Evolutionary conservation across 2,329 filamentous ascomycete species (phyloP).

Genomic region (Colletotrichum tropicale): DNA sequence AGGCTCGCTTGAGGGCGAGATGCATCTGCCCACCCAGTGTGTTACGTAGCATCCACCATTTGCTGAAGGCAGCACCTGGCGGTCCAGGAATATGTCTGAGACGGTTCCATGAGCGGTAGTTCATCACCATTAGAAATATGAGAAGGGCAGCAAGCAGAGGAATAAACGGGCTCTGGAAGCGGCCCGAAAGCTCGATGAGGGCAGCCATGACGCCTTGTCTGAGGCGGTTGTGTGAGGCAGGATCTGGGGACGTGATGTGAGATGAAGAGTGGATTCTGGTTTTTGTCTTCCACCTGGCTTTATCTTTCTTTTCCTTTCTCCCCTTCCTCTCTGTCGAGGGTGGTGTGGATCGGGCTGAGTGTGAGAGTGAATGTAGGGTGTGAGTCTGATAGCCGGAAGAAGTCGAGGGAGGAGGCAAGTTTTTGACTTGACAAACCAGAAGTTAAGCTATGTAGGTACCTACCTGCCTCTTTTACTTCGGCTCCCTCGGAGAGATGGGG

Average conservation of each 20-base stretch:
- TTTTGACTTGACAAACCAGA: conserved; percentile 17
- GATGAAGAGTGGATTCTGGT: neutral
- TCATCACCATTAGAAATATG: conserved; percentile 11
- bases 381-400: neutral
- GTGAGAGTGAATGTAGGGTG: neutral
- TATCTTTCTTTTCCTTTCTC: neutral
- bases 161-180: neutral
- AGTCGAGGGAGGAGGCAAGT: conserved; percentile 30
- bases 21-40: conserved; percentile 24
- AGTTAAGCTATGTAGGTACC: neutral
- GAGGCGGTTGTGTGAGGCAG: neutral
- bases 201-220: conserved; percentile 1
- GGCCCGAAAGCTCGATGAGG: neutral
- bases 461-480: neutral
- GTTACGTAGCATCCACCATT: conserved; percentile 35
- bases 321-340: neutral
- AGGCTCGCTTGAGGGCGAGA: conserved; percentile 23
- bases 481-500: neutral
- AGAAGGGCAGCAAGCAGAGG: conserved; percentile 2
- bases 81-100: conserved; percentile 38
- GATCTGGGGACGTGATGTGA: neutral
- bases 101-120: conserved; percentile 31
- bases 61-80: conserved; percentile 34
- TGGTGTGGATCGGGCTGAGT: neutral
- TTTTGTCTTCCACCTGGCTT: neutral